These are phyloP conservation scores for Penicillium longicatenatum DNA, from an alignment of 495 filamentous ascomycete species.

Conservation along the genomic window DNA sequence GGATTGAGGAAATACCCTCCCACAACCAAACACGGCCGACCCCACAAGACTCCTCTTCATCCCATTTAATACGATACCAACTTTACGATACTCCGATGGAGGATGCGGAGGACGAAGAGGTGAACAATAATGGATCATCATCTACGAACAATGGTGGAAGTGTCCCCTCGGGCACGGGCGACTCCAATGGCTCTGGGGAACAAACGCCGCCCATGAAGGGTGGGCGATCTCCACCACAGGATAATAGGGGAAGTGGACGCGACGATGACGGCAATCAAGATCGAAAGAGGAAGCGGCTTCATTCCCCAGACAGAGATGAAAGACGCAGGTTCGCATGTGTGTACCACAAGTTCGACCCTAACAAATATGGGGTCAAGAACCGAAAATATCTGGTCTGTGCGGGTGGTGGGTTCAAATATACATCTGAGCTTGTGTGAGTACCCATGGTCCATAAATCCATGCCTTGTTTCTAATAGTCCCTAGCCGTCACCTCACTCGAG, in stretches of 20 bases:
- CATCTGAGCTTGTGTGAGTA: not conserved
- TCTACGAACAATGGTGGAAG: not conserved
- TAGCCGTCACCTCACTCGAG: not conserved
- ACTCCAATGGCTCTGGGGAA: not conserved
- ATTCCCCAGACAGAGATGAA: not conserved
- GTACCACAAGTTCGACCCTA: not conserved
- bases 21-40: not conserved
- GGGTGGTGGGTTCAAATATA: not conserved
- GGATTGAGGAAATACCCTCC: not conserved
- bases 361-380: not conserved
- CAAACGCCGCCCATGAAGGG: not conserved
- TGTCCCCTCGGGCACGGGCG: not conserved
- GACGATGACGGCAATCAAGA: not conserved
- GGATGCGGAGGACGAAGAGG: not conserved
- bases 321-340: not conserved
- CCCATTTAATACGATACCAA: not conserved
- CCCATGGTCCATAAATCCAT: not conserved
- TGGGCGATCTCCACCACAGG: not conserved
- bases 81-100: not conserved
- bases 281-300: not conserved
- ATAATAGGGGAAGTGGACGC: not conserved
- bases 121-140: not conserved
- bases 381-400: not conserved
- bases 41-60: not conserved
- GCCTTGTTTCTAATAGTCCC: not conserved